phyloP scores from a whole-genome alignment of 331 rosid species.

The Cydonia oblonga region DNA sequence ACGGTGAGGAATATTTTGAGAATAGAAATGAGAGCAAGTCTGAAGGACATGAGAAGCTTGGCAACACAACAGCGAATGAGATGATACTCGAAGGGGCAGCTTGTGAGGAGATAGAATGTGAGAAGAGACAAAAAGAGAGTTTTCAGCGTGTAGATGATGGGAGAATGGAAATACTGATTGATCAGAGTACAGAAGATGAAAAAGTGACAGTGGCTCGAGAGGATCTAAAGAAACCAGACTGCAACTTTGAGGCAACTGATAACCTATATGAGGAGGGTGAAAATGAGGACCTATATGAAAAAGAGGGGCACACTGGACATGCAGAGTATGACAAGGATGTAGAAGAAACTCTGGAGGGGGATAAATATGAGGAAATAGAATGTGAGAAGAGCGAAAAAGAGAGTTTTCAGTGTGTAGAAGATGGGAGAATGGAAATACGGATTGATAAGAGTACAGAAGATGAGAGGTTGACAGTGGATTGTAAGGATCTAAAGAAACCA shows the following conservation, averaged over 20 bases:
- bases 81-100: slow-evolving; percentile 26
- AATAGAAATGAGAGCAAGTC: slow-evolving; percentile 24
- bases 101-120: slow-evolving; percentile 21
- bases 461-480: slow-evolving; percentile 15
- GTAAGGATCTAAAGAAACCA: slow-evolving; percentile 20
- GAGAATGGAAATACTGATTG: slow-evolving; percentile 2
- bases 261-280: slow-evolving; percentile 28
- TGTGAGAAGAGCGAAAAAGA: slow-evolving; percentile 16
- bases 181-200: slow-evolving; percentile 19
- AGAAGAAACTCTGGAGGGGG: slow-evolving; percentile 27
- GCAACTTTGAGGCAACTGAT: slow-evolving; percentile 20
- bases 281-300: slow-evolving; percentile 22
- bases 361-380: slow-evolving; percentile 15
- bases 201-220: slow-evolving; percentile 14
- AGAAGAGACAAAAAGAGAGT: slow-evolving; percentile 14
- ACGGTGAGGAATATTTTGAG: slow-evolving; percentile 25
- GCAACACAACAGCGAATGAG: slow-evolving; percentile 21
- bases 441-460: slow-evolving; percentile 16
- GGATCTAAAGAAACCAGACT: slow-evolving; percentile 24
- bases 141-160: slow-evolving; percentile 11
- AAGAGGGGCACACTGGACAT: slow-evolving; percentile 13
- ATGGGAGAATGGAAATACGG: not conserved
- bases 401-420: slow-evolving; percentile 14
- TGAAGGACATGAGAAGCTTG: slow-evolving; percentile 25
- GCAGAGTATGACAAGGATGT: slow-evolving; percentile 22